Percentiles rank a stretch among this genome's conserved stretches.
Evolutionary conservation across 2,329 filamentous ascomycete species (phyloP).

Genomic region (Ceratocystis albifundus): DNA sequence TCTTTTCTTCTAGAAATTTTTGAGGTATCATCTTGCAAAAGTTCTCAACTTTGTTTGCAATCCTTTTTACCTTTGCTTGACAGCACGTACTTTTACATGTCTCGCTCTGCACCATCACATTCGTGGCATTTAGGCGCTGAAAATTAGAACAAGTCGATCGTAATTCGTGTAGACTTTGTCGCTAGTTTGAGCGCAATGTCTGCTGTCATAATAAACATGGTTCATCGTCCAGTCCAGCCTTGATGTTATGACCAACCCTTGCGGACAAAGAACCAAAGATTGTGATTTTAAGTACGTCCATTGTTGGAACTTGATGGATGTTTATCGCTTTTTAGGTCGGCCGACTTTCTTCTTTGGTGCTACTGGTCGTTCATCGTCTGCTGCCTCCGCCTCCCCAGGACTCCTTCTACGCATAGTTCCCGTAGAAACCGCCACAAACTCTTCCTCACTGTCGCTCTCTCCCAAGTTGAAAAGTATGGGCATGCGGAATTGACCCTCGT

Average conservation of each 20-base stretch:
- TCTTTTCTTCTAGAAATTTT: background rate
- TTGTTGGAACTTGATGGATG: background rate
- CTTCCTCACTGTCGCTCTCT: constrained; percentile 91
- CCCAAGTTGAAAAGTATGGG: constrained; percentile 87
- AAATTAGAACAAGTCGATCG: background rate
- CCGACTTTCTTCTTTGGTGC: constrained; percentile 36
- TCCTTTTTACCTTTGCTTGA: background rate
- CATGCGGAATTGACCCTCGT: constrained; percentile 64
- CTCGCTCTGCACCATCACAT: background rate
- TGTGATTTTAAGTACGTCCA: background rate
- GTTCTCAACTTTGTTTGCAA: no score
- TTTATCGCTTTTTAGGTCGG: constrained; percentile 35
- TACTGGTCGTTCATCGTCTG: constrained; percentile 36
- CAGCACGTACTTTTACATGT: background rate
- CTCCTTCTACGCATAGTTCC: constrained; percentile 84
- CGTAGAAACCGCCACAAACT: constrained; percentile 55
- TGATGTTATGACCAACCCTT: background rate
- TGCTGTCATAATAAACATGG: background rate
- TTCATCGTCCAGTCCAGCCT: background rate
- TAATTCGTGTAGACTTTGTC: background rate
- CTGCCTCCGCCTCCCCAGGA: constrained; percentile 57
- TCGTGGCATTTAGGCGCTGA: background rate
- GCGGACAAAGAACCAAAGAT: background rate
- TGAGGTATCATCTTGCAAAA: background rate
- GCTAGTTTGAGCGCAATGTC: background rate